Evolutionary conservation across 192 early-diverging fungal genomes (phyloP).

Genomic region (Thamnidium elegans): DNA sequence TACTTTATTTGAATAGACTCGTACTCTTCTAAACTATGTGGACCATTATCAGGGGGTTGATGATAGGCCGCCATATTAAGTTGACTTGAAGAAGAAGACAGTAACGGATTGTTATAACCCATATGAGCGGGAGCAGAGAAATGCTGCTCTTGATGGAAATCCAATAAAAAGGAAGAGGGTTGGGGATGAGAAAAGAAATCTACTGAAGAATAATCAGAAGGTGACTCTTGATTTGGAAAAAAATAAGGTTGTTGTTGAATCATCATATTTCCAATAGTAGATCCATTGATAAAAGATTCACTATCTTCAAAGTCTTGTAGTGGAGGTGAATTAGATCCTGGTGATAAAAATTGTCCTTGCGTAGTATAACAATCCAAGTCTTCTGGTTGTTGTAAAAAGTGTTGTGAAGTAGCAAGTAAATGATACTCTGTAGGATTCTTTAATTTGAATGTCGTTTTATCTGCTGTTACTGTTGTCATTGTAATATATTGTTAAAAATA

Average conservation of each 20-base stretch:
- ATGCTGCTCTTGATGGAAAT: not conserved
- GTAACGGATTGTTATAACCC: not conserved
- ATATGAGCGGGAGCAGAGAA: conserved; percentile 10
- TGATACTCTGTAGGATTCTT: conserved; percentile 30
- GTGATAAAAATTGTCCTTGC: not conserved
- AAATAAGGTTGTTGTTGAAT: conserved; percentile 3
- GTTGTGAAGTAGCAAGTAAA: conserved; percentile 2
- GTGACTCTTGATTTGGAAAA: conserved; percentile 11
- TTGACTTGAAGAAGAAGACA: not conserved
- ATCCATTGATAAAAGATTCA: conserved; percentile 3
- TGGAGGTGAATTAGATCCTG: not conserved
- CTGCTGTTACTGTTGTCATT: not conserved
- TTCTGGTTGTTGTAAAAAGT: not conserved
- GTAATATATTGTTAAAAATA: not conserved
- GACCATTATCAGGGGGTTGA: not conserved
- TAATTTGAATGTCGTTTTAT: conserved; percentile 12
- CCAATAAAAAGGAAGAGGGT: not conserved
- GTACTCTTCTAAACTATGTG: conserved; percentile 15
- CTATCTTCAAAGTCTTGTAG: conserved; percentile 26
- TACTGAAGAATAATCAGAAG: conserved; percentile 8
- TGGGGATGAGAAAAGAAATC: conserved; percentile 3
- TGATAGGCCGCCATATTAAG: not conserved
- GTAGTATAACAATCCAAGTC: not conserved
- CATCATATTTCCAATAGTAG: not conserved
- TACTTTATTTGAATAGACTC: conserved; percentile 16